Conservation (phyloP, 345 rosid genomes). For the Ceriops tagal region DNA sequence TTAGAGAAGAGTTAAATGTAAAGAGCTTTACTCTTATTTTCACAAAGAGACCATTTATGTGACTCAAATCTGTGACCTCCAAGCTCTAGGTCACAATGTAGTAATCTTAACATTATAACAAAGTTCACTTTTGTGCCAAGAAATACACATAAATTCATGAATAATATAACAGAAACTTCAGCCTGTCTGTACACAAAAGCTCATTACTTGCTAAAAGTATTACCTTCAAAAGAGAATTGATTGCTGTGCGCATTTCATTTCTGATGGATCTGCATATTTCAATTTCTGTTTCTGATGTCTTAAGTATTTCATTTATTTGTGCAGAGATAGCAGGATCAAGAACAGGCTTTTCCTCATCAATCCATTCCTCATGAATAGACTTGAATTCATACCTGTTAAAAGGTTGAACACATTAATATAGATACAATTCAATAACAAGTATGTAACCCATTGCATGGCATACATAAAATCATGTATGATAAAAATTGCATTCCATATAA, state of each 20-base stretch:
- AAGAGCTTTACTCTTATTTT: no score
- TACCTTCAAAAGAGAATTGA: slow-evolving; percentile 81
- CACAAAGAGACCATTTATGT: no score
- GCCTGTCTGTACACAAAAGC: neutral
- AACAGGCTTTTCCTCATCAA: slow-evolving; percentile 59
- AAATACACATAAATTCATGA: neutral
- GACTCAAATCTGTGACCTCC: no score
- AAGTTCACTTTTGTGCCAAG: no score
- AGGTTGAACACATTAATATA: slow-evolving; percentile 7
- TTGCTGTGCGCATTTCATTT: slow-evolving; percentile 69
- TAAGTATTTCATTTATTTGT: slow-evolving; percentile 41
- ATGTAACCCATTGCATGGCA: neutral
- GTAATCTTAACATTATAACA: no score
- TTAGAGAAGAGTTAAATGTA: no score
- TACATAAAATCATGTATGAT: neutral
- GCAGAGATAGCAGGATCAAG: slow-evolving; percentile 53
- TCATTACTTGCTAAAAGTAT: neutral
- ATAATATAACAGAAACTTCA: neutral
- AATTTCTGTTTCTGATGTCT: slow-evolving; percentile 42
- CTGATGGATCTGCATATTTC: slow-evolving; percentile 66
- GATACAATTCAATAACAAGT: neutral
- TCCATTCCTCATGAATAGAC: slow-evolving; percentile 67
- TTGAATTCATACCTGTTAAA: slow-evolving; percentile 73
- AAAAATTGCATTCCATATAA: neutral
- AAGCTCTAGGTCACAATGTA: no score